Base-by-base conservation (phyloP, 2,329 filamentous ascomycete genomes). In the Aspergillus spinulosporus region DNA sequence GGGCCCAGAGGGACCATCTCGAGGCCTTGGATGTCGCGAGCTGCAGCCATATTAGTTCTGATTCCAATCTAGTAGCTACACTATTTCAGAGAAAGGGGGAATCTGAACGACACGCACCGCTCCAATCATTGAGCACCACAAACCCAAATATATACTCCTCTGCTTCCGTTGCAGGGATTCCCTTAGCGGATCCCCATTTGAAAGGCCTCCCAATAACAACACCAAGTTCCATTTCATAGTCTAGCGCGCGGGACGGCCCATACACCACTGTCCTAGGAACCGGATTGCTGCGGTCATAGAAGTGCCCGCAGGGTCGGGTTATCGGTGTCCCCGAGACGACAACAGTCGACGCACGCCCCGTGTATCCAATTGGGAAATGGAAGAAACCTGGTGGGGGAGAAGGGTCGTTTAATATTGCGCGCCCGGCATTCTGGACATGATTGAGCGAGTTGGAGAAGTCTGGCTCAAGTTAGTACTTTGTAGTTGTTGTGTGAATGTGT, bases 1-100 rank as follows among this genome's bases (percentile, higher is more conserved):
- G 85, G 85, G 0, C 84, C 84, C 0, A 87, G 70, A 0, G 84
- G 84, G 2, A 73, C 74, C 83, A 87, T 86, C 62, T 87, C 85
- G 21, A 83, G 73, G 0, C 71, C 77, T 66, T 87, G 84, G 15
- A 88, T 83, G 64, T 87, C 84, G 4, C 69, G 62, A 2, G 64
- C 64, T 63, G 51, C 46, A 21, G 21, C 21, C 21, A 21, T 21
- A 21, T 21, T 21, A 21, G 21, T 21, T 21, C 21, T 21, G 21
- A 21, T 21, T 21, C 21, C 21, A 21, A 21, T 21, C 21, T 21
- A 21, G 21, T 21, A 21, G 21, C 21, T 21, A 21, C 21, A 21
- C 21, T 21, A 21, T 21, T 21, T 21, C 21, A 21, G 21, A 12
- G 8, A 32, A 8, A 7, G 29, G n/a, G 9, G 14, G n/a, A 9